Conservation (phyloP, 805 yeast genomes). For the Osmozyma mogii region DNA sequence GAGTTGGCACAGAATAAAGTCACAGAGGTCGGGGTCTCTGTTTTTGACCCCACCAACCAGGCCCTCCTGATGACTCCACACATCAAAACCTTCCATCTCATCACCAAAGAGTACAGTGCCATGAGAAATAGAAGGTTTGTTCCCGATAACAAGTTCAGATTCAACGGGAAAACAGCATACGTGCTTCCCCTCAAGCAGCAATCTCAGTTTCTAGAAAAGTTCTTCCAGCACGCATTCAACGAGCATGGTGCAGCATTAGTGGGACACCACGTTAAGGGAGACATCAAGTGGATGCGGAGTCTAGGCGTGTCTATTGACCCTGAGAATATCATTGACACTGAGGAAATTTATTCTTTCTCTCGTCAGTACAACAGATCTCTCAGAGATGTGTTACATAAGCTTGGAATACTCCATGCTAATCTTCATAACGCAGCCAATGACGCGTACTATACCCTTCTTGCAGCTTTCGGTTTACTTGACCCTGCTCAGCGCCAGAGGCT, state of each 20-base stretch:
- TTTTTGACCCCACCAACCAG: slow-evolving; percentile 16
- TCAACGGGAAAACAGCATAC: slow-evolving; percentile 17
- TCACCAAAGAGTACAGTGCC: slow-evolving; percentile 12
- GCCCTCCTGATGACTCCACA: slow-evolving; percentile 11
- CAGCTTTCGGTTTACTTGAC: slow-evolving; percentile 18
- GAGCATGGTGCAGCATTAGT: slow-evolving; percentile 13
- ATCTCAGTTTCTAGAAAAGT: slow-evolving; percentile 4
- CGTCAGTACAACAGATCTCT: slow-evolving; percentile 14
- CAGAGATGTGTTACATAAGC: slow-evolving; percentile 14
- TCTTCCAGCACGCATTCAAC: slow-evolving; percentile 12
- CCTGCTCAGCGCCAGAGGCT: slow-evolving; percentile 13
- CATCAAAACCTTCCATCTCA: slow-evolving; percentile 14
- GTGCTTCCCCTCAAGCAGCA: slow-evolving; percentile 8
- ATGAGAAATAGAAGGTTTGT: slow-evolving; percentile 13
- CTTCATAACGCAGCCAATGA: slow-evolving; percentile 24
- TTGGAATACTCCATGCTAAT: slow-evolving; percentile 16
- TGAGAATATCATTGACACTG: slow-evolving; percentile 13
- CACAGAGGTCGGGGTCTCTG: slow-evolving; percentile 19
- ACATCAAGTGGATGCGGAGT: slow-evolving; percentile 10
- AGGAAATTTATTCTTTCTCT: slow-evolving; percentile 10
- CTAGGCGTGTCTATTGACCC: slow-evolving; percentile 6
- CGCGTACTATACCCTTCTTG: slow-evolving; percentile 20
- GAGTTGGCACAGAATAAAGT: slow-evolving; percentile 11
- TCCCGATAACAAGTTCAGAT: slow-evolving; percentile 15
- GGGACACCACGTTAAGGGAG: slow-evolving; percentile 10